Evolutionary conservation across 73 alveolate species (phyloP).

Genomic region (Durusdinium trenchii): DNA sequence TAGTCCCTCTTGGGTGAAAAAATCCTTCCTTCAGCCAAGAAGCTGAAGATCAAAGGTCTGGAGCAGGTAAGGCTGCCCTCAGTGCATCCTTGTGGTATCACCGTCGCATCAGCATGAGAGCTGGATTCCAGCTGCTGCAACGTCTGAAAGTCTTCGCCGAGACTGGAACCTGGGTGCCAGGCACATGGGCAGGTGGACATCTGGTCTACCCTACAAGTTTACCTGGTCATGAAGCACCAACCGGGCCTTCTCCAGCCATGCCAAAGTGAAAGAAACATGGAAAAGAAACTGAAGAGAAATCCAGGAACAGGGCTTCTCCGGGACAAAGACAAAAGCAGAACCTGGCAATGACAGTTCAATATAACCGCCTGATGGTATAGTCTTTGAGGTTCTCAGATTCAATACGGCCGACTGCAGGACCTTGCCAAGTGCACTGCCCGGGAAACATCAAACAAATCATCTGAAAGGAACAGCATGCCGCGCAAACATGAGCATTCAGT

Average conservation of each 20-base stretch:
- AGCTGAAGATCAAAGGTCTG: background rate
- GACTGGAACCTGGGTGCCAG: background rate
- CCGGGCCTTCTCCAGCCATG: too few relatives aligned
- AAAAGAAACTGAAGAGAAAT: background rate
- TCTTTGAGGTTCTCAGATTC: background rate
- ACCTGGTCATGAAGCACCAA: too few relatives aligned
- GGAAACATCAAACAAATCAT: background rate
- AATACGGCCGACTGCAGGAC: background rate
- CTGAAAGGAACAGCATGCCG: too few relatives aligned
- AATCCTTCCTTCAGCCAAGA: background rate
- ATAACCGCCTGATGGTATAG: background rate
- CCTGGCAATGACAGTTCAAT: background rate
- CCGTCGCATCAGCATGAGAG: background rate
- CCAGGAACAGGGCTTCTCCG: background rate
- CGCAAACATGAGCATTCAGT: too few relatives aligned
- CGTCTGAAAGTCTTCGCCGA: background rate
- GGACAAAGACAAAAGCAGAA: background rate
- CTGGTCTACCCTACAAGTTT: background rate
- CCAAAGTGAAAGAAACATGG: too few relatives aligned
- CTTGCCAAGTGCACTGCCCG: background rate
- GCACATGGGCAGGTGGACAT: background rate
- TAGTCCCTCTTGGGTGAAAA: background rate
- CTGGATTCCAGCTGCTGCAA: background rate
- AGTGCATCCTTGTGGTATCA: background rate
- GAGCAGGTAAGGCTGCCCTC: background rate